These are phyloP conservation scores for Hymenoscyphus scutula DNA, from an alignment of 2,329 filamentous ascomycete species.

Conservation along the genomic window DNA sequence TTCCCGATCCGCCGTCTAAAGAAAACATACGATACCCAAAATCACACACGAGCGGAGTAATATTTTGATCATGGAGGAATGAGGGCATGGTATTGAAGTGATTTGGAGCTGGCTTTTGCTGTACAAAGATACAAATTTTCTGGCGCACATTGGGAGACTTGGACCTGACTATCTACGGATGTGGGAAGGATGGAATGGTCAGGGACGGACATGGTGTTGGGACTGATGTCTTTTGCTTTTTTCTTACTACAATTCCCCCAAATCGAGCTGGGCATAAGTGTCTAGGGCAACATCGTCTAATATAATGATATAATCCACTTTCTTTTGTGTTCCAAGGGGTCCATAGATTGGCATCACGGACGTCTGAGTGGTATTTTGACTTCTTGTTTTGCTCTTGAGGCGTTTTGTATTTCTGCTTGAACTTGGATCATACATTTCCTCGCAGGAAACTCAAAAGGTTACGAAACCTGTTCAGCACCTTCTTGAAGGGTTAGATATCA, in stretches of 20 bases:
- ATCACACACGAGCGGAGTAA: background rate
- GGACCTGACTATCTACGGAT: background rate
- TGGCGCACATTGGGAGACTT: constrained; percentile 2
- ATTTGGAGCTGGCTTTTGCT: background rate
- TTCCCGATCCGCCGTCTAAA: constrained; percentile 11
- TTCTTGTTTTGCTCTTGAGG: too few species aligned
- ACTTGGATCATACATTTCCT: too few species aligned
- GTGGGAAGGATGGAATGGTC: background rate
- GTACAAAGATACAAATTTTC: constrained; percentile 1
- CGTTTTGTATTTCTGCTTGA: too few species aligned
- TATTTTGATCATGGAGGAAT: background rate
- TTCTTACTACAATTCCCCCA: background rate
- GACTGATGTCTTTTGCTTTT: background rate
- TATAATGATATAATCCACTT: background rate
- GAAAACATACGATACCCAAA: background rate
- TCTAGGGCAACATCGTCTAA: background rate
- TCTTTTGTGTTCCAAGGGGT: too few species aligned
- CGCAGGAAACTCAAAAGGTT: too few species aligned
- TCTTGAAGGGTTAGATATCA: too few species aligned
- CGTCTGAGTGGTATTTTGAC: too few species aligned
- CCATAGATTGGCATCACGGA: too few species aligned
- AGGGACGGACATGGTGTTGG: background rate
- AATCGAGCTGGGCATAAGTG: background rate
- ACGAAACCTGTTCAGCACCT: too few species aligned
- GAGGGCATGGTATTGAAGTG: too few species aligned